phyloP scores from a whole-genome alignment of 1,139 yeast genomes.

The Yamadazyma sp. region DNA sequence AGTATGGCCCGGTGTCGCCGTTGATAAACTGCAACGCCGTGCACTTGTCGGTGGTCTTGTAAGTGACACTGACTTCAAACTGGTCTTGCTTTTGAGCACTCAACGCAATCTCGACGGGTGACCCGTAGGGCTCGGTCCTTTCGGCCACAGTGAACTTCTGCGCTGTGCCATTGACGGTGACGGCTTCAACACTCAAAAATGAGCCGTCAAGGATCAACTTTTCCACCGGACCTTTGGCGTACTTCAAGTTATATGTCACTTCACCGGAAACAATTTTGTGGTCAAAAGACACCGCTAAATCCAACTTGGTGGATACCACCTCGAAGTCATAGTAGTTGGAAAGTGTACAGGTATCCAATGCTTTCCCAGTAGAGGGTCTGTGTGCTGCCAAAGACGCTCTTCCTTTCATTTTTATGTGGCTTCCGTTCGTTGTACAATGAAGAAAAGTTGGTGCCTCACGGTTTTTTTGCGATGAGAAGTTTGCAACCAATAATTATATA shows the following conservation, averaged over 20 bases:
- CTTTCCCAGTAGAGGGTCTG: conserved; percentile 10
- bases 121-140: conserved; percentile 31
- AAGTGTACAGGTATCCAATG: conserved; percentile 66
- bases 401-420: conserved; percentile 10
- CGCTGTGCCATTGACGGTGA: conserved; percentile 21
- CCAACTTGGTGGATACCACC: conserved; percentile 35
- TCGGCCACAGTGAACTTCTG: conserved; percentile 20
- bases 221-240: background rate
- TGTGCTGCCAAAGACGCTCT: conserved; percentile 5
- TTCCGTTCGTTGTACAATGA: too few relatives aligned
- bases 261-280: conserved; percentile 27
- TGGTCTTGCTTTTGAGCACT: conserved; percentile 2
- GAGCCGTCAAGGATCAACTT: conserved; percentile 33
- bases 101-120: conserved; percentile 26
- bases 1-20: conserved; percentile 39
- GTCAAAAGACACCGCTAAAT: conserved; percentile 30
- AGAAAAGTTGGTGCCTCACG: background rate
- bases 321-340: conserved; percentile 65
- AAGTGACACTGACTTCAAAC: conserved; percentile 20
- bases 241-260: conserved; percentile 20
- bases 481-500: too few relatives aligned
- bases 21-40: conserved; percentile 43
- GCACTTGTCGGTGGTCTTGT: conserved; percentile 34
- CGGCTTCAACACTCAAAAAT: conserved; percentile 23
- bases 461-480: too few relatives aligned